Percentiles rank a stretch among this genome's conserved stretches.
Conservation (phyloP, 2,329 filamentous ascomycete species). For the Beauveria scarabaeidicola region DNA sequence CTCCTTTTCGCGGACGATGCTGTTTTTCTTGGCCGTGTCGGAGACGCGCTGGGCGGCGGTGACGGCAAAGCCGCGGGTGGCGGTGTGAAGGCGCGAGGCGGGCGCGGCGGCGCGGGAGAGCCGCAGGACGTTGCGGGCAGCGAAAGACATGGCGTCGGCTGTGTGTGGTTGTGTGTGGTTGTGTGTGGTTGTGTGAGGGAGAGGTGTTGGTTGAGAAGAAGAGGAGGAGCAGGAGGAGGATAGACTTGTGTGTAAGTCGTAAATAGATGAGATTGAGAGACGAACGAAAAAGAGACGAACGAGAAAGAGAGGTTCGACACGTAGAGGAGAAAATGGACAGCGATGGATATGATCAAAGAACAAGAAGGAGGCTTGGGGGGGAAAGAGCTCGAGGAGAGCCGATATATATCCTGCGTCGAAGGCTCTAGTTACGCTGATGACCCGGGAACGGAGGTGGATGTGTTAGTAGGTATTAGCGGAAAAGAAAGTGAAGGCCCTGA, state of each 20-base stretch:
- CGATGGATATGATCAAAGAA: constrained; percentile 1
- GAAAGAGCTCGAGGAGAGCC: background rate
- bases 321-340: background rate
- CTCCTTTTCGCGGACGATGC: constrained; percentile 48
- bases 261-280: background rate
- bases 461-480: background rate
- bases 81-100: constrained; percentile 12
- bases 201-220: background rate
- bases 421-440: constrained; percentile 2
- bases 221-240: background rate
- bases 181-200: constrained; percentile 1
- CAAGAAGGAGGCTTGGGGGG: background rate
- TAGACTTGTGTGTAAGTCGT: background rate
- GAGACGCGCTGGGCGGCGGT: constrained; percentile 24
- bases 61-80: constrained; percentile 23
- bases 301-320: background rate
- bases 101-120: constrained; percentile 23
- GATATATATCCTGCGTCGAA: constrained; percentile 10
- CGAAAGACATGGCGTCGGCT: constrained; percentile 25
- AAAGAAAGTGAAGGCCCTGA: background rate
- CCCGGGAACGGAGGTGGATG: constrained; percentile 8
- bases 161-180: constrained; percentile 13
- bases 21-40: constrained; percentile 37
- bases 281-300: background rate
- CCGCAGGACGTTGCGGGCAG: constrained; percentile 27